Base-by-base conservation (phyloP, 208 protist genomes). In the Trypanosomatidae sp. region DNA sequence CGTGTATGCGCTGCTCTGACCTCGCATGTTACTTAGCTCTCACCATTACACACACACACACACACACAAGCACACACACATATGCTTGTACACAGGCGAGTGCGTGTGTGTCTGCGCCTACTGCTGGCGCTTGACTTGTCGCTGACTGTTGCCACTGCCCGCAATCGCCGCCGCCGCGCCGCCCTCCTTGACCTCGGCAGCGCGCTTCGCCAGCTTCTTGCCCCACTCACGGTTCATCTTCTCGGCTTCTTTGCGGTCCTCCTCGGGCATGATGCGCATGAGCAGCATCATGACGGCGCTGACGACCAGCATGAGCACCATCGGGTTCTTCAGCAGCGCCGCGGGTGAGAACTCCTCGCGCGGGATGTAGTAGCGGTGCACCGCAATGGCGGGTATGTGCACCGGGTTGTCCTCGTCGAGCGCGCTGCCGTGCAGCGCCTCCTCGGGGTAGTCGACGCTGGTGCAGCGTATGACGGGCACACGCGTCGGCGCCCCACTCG, bases 291-390 rank as follows among this genome's bases (percentile, higher is more conserved):
- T 35, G 13, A 26, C 52, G 33, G 69, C 57, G 6, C 65, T 72
- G 18, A 92, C 30, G 32, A 86, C 15, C 71, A 92, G 67, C 66
- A 92, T 84, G 26, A 92, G 13, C 24, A 92, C 63, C 69, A 88
- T 79, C 2, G 83, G 83, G 56, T 72, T 92, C 49, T 70, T 84
- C 13, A 92, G 43, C 22, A 92, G 23, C 18, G 45, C 50, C 57
- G 45, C 55, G 20, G 84, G 25, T 38, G 53, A 66, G 62, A 85
- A 85, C 66, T 87, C 35, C 54, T 84, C 67, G 8, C 78, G 75
- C 1, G 83, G 83, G 13, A 87, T 53, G 51, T 77, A 88, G 61
- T 87, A 92, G 8, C 21, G 26, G 56, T 86, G 74, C 13, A 69
- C 27, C 3, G 47, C 68, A 0, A 40, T 41, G 2, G 63, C 24